Evolutionary conservation across 106 monocot genomes (phyloP).

Genomic region (Dioscorea alata): DNA sequence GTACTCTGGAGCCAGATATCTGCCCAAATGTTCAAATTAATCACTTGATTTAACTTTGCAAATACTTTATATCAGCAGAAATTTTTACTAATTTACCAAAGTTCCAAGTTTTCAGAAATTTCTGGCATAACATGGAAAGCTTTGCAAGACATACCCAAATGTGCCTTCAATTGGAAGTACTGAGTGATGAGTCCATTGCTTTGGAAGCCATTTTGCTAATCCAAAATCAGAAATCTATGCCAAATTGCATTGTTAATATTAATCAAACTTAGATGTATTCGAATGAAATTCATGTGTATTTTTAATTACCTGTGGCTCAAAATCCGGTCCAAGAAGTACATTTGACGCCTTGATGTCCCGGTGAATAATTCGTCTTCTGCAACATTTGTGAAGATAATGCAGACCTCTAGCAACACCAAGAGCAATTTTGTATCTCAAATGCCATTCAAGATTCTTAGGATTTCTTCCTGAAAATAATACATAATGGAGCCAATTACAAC

Average conservation of each 20-base stretch:
- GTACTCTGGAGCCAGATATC: constrained; percentile 77
- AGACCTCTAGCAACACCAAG: constrained; percentile 57
- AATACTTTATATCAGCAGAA: not conserved
- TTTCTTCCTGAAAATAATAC: constrained; percentile 30
- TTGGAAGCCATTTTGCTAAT: constrained; percentile 74
- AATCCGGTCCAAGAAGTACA: constrained; percentile 51
- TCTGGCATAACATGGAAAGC: too few species aligned
- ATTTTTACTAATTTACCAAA: not conserved
- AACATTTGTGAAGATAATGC: constrained; percentile 58
- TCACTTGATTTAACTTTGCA: too few species aligned
- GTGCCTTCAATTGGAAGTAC: constrained; percentile 66
- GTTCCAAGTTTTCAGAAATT: too few species aligned
- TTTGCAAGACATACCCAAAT: constrained; percentile 37
- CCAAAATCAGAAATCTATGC: constrained; percentile 72
- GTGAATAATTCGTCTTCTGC: constrained; percentile 48
- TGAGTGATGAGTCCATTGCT: constrained; percentile 68
- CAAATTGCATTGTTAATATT: not conserved
- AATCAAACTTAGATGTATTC: too few species aligned
- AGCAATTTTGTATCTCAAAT: constrained; percentile 43
- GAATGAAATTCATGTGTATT: too few species aligned
- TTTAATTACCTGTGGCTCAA: constrained; percentile 38
- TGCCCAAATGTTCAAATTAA: constrained; percentile 6
- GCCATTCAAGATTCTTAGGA: constrained; percentile 45
- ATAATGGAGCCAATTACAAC: not conserved
- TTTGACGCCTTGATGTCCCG: constrained; percentile 73